These are phyloP conservation scores for Sorghum bicolor DNA, from an alignment of 176 grass and related monocot species.

Conservation along the genomic window Sorghum_bicolor_NCBIv3 NC_012875.2:60214501-60215000, in stretches of 20 bases:
- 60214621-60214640: background rate
- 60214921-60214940: background rate
- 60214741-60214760: background rate
- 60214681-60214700: background rate
- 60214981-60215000: background rate
- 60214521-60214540: background rate
- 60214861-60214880: background rate
- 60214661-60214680: background rate
- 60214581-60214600: background rate
- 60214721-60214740: background rate
- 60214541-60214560: background rate
- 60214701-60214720: background rate
- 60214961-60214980: background rate
- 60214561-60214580: background rate
- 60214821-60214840: background rate
- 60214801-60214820: background rate
- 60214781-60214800: background rate
- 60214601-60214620: background rate
- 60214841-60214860: background rate
- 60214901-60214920: background rate
- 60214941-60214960: background rate
- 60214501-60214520: constrained; percentile 38
- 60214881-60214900: constrained; percentile 10
- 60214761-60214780: constrained; percentile 23
- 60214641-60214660: background rate